Evolutionary conservation across 805 yeast species (phyloP), one percentile per base, ranked within the genome.

Genomic region (Myxozyma melibiosi): DNA sequence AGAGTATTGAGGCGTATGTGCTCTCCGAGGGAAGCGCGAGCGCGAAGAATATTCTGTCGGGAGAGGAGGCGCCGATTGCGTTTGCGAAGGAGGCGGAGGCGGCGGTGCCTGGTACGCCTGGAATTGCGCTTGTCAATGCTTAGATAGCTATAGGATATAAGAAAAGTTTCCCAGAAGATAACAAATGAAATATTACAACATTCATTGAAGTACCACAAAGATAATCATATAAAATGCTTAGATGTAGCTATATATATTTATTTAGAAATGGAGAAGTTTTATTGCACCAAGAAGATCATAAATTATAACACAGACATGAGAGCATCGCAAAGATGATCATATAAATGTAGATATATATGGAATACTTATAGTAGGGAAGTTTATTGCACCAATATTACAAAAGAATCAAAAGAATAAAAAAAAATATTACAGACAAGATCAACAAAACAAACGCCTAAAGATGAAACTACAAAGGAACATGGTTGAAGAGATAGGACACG

Each of bases 61-160:
- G 88, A 45, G 86, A 83, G 68, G 86, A 80, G 65, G 78, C 90
- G 63, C 79, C 84, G 35, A 77, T 80, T 55, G 64, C 69, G 53
- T 75, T 80, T 52, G 81, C 85, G 46, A 90, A 88, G 78, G 80
- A 84, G 40, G 78, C 88, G 58, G 96, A 88, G 63, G 79, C 79
- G 61, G 91, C 98, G 27, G 85, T 88, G 63, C 99, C 99, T 46
- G 98, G 98, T 60, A 81, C 82, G 65, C 98, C 99, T 37, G 97
- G 96, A 68, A 83, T 92, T 68, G 73, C 84, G 62, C 79, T 92
- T 62, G 82, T 76, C 65, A 91, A 91, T 73, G 69, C 85, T 45
- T 80, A 75, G 42, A 42, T 34, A 18, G 18, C n/a, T n/a, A n/a
- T n/a, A n/a, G n/a, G n/a, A 20, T 25, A 20, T 28, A 25, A 9